Base-by-base conservation (phyloP, 2,329 filamentous ascomycete genomes). In the Nothophoma quercina region DNA sequence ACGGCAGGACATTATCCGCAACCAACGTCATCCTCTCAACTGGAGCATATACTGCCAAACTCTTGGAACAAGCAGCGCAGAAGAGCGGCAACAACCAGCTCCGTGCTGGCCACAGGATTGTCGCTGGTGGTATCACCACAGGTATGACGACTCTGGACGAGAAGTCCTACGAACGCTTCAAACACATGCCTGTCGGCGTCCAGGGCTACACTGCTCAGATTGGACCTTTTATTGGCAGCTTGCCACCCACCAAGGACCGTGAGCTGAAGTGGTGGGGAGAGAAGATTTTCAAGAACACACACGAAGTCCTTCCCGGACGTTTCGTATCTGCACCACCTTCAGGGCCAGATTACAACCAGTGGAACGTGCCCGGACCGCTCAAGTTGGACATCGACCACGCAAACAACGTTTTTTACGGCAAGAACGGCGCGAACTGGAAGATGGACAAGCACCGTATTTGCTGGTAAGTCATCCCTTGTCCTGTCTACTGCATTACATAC, bases 401-500 rank as follows among this genome's bases (percentile, higher is more conserved):
- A 2, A 83, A 81, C 49, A 73, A 80, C 36, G 77, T 83, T 1
- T 87, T 86, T 58, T 88, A 86, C 59, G 86, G 85, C 7, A 78
- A 79, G 40, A 80, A 81, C 16, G 80, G 81, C 25, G 78, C 77
- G 10, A 66, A 73, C 34, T 87, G 83, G 84, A 80, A 83, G 56
- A 80, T 86, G 70, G 81, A 81, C 49, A 83, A 86, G 64, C 81
- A 87, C 64, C 80, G 86, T 5, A 84, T 88, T 52, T 88, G 86
- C 79, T 89, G 86, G 86, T 88, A 70, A 70, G 64, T 45, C 12
- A 12, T 26, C 30, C 5, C 19, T 9, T 8, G 8, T 39, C 39
- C n/a, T n/a, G 19, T 33, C 4, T 26, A 21, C 25, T 10, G 12
- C n/a, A 6, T 39, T 13, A 19, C 81, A 58, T 74, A 5, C 42